phyloP scores from a whole-genome alignment of 2,329 filamentous ascomycete genomes.

The Hypoxylon sp. region DNA sequence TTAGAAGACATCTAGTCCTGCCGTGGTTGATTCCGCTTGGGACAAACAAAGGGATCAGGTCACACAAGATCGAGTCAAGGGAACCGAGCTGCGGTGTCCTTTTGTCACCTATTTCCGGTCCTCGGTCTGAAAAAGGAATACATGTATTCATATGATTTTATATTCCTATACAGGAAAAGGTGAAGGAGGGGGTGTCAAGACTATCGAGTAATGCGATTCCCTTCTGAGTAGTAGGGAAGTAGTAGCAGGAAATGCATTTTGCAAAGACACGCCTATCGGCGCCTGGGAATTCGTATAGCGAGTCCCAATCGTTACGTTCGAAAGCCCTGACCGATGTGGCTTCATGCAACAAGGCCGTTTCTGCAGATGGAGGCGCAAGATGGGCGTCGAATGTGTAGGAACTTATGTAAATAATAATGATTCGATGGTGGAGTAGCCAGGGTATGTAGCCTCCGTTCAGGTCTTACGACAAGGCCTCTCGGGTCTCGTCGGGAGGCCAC shows the following conservation, averaged over 20 bases:
- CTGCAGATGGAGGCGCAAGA: conserved; percentile 12
- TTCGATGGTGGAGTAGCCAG: conserved; percentile 15
- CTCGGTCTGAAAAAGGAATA: conserved; percentile 33
- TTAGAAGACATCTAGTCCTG: conserved; percentile 18
- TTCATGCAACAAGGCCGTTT: conserved; percentile 20
- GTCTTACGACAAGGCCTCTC: conserved; percentile 31
- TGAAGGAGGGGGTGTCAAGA: conserved; percentile 22
- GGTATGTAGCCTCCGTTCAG: conserved; percentile 7
- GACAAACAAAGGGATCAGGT: conserved; percentile 29
- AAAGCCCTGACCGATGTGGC: conserved; percentile 4
- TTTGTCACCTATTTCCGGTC: conserved; percentile 36
- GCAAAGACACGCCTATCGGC: neutral
- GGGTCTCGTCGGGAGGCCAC: conserved; percentile 16
- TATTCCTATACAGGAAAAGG: conserved; percentile 3
- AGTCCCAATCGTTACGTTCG: neutral
- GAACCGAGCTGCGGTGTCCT: conserved; percentile 37
- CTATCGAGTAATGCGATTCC: conserved; percentile 25
- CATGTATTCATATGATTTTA: conserved; percentile 8
- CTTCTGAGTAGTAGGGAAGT: neutral
- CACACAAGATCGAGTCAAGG: conserved; percentile 29
- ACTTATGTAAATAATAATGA: conserved; percentile 28
- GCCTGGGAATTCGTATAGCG: neutral
- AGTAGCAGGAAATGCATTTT: neutral
- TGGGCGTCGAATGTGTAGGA: neutral
- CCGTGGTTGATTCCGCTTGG: conserved; percentile 13